Evolutionary conservation across 2,329 filamentous ascomycete species (phyloP), one percentile per base, ranked within the genome.

Genomic region (Xylaria sp.): DNA sequence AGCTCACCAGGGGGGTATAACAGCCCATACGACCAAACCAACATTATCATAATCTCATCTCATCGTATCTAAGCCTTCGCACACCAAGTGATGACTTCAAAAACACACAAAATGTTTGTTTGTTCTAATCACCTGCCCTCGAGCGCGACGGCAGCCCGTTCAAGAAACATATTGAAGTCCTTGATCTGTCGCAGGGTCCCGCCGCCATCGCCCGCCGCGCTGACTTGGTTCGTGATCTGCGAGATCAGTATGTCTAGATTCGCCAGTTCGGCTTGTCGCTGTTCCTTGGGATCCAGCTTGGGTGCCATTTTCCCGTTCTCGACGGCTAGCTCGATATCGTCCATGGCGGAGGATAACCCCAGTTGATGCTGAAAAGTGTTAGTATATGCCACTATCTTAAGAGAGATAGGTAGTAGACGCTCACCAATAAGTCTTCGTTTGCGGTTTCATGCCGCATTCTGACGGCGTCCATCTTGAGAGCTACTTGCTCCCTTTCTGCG

Each of bases 111-210:
- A n/a, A n/a, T n/a, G n/a, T n/a, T n/a, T n/a, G n/a, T n/a, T n/a
- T 9, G 31, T 40, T 15, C 21, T 45, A 25, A 5, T 61, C 37
- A 76, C 57, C 73, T 69, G 37, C 69, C 76, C 73, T 89, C 87
- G 45, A 90, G 76, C 33, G 82, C 84, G 31, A 79, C 74, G 2
- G 86, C 87, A 5, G 85, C 81, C 21, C 87, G 80, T 72, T 89
- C 87, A 51, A 90, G 76, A 66, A 89, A 87, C 33, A 80, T 81
- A 66, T 89, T 90, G 69, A 89, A 89, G 50, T 86, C 82, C 63
- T 77, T 82, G 57, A 89, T 81, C 71, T 86, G 83, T 61, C 78
- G 80, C 65, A 89, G 76, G 4, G 83, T 75, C 2, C 85, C 85
- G 21, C 85, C 85, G 0, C 79, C 78, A 8, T 78, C 77, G 54